Percentiles rank a stretch among this genome's conserved stretches.
Conservation (phyloP, 179 eudicot species). For the Heliamphora pulchella region DNA sequence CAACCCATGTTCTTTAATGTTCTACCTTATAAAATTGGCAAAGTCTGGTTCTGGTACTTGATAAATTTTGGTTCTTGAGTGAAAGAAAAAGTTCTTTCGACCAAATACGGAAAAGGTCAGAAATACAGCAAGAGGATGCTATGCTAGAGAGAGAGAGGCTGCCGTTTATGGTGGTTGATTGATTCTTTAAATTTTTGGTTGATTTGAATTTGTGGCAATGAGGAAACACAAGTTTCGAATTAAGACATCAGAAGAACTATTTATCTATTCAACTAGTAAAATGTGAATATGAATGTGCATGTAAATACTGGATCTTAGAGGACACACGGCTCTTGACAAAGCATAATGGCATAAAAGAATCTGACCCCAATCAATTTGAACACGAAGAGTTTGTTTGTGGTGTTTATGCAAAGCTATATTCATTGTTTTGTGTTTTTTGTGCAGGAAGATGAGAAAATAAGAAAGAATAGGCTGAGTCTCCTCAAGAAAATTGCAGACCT, state of each 20-base stretch:
- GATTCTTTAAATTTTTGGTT: neutral
- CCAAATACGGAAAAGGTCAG: neutral
- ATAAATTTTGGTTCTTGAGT: neutral
- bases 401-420: too few relatives aligned
- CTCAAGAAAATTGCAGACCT: slow-evolving; percentile 72
- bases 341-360: too few relatives aligned
- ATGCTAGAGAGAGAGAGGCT: neutral
- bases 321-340: too few relatives aligned
- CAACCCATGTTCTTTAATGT: neutral
- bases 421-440: too few relatives aligned
- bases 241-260: neutral
- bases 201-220: neutral
- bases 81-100: neutral
- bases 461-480: slow-evolving; percentile 75
- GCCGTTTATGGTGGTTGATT: neutral
- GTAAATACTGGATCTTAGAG: too few relatives aligned
- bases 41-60: neutral
- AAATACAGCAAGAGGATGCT: neutral
- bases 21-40: neutral
- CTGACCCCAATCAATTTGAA: too few relatives aligned
- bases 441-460: slow-evolving; percentile 83
- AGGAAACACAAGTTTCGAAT: neutral
- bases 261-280: neutral
- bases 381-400: too few relatives aligned
- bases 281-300: too few relatives aligned